Base-by-base conservation (phyloP, 2,329 filamentous ascomycete species). In the Gyromitra esculenta region DNA sequence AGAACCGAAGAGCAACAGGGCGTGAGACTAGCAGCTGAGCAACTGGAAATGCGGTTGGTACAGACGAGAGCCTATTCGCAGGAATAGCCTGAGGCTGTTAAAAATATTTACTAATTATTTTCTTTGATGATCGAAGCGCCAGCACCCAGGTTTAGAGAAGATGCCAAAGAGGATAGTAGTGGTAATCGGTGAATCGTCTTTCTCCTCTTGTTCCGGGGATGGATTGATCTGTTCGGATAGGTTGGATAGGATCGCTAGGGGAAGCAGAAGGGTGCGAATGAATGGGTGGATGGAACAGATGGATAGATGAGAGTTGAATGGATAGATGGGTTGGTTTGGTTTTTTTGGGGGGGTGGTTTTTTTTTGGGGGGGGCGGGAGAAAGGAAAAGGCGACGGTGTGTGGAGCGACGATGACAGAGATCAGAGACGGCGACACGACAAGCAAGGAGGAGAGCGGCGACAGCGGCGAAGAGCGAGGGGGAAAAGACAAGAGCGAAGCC, bases 71-170 rank as follows among this genome's bases (percentile, higher is more conserved):
- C 43, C 45, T 75, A 74, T 65, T 72, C 64, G 64, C 56, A 56
- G 60, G 35, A 21, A 35, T 21, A 6, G 39, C 62, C 48, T 25
- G 25, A 43, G 64, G 35, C 64, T 69, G 66, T 59, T 54, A 56
- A 62, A 54, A 56, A 31, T 31, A 31, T 66, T 68, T 76, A 72
- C 62, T 77, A 57, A 68, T 31, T 31, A 31, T 65, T 65, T 63
- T 73, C 48, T 70, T 70, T 48, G 64, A 69, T 65, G 59, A 71
- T 75, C 66, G 64, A 77, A 77, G 75, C 75, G 75, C 75, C 71
- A 69, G 52, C 75, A 77, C 75, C 59, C 50, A 43, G 71, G 60
- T 56, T 66, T 15, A 68, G 60, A 74, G 60, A 63, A 48, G 37
- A 48, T 56, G 43, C 37, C 25, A 73, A 21, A 57, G 48, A 52